phyloP scores from a whole-genome alignment of 768 basidiomycete species.

The Kwoniella sp. region DNA sequence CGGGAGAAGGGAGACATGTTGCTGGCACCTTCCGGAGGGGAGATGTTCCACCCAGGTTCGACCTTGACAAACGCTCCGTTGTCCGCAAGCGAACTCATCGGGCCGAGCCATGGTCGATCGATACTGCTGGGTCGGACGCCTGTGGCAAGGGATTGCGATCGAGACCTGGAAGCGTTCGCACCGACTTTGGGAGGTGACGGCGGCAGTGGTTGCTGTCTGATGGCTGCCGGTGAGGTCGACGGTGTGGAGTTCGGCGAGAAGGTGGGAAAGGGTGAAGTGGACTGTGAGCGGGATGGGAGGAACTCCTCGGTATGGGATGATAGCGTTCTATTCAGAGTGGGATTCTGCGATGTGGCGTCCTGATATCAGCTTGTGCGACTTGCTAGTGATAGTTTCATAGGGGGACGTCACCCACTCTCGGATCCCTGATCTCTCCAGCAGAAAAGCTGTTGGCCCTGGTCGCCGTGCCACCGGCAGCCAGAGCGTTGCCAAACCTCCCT shows the following conservation, averaged over 20 bases:
- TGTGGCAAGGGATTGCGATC: conserved; percentile 41
- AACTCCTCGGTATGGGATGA: conserved; percentile 37
- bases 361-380: neutral
- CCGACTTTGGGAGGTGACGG: conserved; percentile 41
- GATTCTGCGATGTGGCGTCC: conserved; percentile 18
- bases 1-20: conserved; percentile 44
- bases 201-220: conserved; percentile 12
- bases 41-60: conserved; percentile 24
- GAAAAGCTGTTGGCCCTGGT: conserved; percentile 47
- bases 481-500: conserved; percentile 24
- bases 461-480: conserved; percentile 22
- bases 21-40: conserved; percentile 25
- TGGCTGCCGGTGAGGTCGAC: conserved; percentile 26
- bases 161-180: conserved; percentile 37
- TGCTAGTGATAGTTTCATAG: neutral
- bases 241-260: conserved; percentile 46
- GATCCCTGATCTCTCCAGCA: conserved; percentile 29
- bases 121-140: conserved; percentile 33
- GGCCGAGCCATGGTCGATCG: conserved; percentile 27
- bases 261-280: conserved; percentile 39
- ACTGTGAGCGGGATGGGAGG: conserved; percentile 34
- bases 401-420: conserved; percentile 37
- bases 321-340: conserved; percentile 24
- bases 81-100: conserved; percentile 36
- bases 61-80: conserved; percentile 19